Evolutionary conservation across 2,329 filamentous ascomycete species (phyloP).

Genomic region (Bertia moriformis): DNA sequence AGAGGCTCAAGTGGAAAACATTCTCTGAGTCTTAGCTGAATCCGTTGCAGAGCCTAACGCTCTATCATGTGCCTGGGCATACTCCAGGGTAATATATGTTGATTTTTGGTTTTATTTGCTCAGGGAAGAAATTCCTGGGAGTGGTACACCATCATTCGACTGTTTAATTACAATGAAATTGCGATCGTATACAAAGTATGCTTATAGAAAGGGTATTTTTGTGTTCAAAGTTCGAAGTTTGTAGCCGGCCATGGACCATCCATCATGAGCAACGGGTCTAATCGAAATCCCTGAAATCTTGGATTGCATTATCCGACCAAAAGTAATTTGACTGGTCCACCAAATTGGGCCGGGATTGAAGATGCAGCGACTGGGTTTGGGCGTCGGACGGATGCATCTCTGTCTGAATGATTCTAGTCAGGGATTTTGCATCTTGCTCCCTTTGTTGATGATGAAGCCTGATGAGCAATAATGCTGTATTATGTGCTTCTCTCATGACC

Average conservation of each 20-base stretch:
- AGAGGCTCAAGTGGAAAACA: constrained; percentile 24
- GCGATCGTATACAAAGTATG: too few species aligned
- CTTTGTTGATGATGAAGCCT: constrained; percentile 33
- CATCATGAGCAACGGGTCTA: background rate
- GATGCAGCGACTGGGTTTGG: too few species aligned
- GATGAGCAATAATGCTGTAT: constrained; percentile 36
- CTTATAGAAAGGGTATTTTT: too few species aligned
- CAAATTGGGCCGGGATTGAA: too few species aligned
- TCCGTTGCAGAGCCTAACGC: constrained; percentile 19
- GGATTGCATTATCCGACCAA: constrained; percentile 24
- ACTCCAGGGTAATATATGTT: constrained; percentile 18
- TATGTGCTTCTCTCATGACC: constrained; percentile 34
- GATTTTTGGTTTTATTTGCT: too few species aligned
- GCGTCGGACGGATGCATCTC: too few species aligned
- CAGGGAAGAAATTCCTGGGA: too few species aligned
- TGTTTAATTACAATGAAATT: too few species aligned
- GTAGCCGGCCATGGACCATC: background rate
- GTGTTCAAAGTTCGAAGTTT: too few species aligned
- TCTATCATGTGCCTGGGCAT: constrained; percentile 19
- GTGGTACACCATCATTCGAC: too few species aligned
- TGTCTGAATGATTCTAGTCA: too few species aligned
- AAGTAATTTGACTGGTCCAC: too few species aligned
- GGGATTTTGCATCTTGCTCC: constrained; percentile 21
- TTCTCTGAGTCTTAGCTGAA: constrained; percentile 22
- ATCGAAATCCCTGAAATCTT: constrained; percentile 1